phyloP scores from a whole-genome alignment of 164 flowering plant species.

The Sextonia rubra region DNA sequence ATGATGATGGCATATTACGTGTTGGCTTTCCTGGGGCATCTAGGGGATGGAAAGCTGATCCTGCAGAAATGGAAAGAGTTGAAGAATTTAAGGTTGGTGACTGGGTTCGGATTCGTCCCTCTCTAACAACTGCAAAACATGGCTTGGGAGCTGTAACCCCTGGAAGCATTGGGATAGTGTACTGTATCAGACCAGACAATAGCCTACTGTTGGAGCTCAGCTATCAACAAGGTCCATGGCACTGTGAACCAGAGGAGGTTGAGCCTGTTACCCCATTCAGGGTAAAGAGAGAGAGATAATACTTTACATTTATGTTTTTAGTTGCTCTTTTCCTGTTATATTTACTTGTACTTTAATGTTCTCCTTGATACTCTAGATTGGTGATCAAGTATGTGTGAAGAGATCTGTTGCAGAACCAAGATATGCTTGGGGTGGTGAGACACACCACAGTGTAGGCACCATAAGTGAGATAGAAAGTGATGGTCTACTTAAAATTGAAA shows the following conservation, averaged over 20 bases:
- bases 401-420: slow-evolving; percentile 98
- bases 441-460: slow-evolving; percentile 95
- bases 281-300: slow-evolving; percentile 34
- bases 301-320: background rate
- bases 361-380: slow-evolving; percentile 50
- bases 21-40: slow-evolving; percentile 99
- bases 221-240: slow-evolving; percentile 96
- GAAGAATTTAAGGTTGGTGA: slow-evolving; percentile 99
- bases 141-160: slow-evolving; percentile 95
- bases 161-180: slow-evolving; percentile 96
- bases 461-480: slow-evolving; percentile 87
- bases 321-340: background rate
- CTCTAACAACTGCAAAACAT: slow-evolving; percentile 93
- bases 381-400: slow-evolving; percentile 92
- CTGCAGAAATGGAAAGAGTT: slow-evolving; percentile 99
- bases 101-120: slow-evolving; percentile 95
- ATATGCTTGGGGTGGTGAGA: slow-evolving; percentile 99
- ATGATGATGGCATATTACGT: slow-evolving; percentile 96
- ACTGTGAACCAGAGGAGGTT: slow-evolving; percentile 99
- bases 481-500: slow-evolving; percentile 87
- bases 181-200: slow-evolving; percentile 90
- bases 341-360: background rate
- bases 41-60: slow-evolving; percentile 99
- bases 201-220: slow-evolving; percentile 81
- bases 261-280: slow-evolving; percentile 88